phyloP scores from a whole-genome alignment of 2,329 filamentous ascomycete genomes.

The Xylaria multiplex region DNA sequence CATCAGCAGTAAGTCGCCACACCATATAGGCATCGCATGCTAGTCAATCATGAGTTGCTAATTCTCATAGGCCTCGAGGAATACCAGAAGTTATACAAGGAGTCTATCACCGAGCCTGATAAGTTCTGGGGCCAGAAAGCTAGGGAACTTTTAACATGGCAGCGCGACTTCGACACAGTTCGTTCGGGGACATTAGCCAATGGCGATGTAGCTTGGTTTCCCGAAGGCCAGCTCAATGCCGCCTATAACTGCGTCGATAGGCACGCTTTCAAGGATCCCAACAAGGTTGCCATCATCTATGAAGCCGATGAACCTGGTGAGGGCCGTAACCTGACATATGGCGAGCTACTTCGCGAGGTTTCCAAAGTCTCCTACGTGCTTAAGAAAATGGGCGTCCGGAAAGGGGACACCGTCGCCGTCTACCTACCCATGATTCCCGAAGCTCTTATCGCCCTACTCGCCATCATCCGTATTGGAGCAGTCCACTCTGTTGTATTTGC shows the following conservation, averaged over 20 bases:
- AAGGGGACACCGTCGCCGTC: conserved; percentile 96
- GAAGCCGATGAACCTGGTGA: conserved; percentile 92
- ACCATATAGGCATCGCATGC: neutral
- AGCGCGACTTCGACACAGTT: conserved; percentile 90
- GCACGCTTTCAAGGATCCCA: conserved; percentile 92
- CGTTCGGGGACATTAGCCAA: conserved; percentile 77
- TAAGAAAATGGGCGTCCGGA: conserved; percentile 94
- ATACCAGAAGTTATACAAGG: conserved; percentile 74
- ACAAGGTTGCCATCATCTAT: conserved; percentile 97
- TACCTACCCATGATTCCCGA: conserved; percentile 99
- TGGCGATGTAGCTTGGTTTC: conserved; percentile 93
- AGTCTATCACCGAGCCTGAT: conserved; percentile 90
- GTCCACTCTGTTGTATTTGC: conserved; percentile 98
- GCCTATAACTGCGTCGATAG: conserved; percentile 98
- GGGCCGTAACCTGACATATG: conserved; percentile 90
- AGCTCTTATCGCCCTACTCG: conserved; percentile 89
- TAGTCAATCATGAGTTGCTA: conserved; percentile 35
- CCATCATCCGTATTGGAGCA: conserved; percentile 90
- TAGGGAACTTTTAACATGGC: conserved; percentile 89
- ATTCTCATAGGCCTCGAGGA: conserved; percentile 66
- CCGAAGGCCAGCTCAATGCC: conserved; percentile 92
- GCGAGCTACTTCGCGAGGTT: conserved; percentile 91
- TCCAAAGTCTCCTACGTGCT: conserved; percentile 87
- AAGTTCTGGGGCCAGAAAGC: conserved; percentile 91
- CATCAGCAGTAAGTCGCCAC: conserved; percentile 65